Evolutionary conservation across 805 yeast genomes (phyloP).

Genomic region (Candida xiaguanensis): DNA sequence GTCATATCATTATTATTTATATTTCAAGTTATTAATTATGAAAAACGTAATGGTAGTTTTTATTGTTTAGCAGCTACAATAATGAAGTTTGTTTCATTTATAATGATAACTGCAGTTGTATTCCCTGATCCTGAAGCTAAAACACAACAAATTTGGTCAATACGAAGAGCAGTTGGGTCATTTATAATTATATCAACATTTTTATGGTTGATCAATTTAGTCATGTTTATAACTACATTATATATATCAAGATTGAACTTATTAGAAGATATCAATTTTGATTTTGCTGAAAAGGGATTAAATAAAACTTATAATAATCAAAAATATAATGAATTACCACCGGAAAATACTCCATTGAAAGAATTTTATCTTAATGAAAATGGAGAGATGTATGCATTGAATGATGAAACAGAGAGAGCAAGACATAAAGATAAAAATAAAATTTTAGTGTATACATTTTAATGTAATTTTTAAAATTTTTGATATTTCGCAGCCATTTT

Average conservation of each 20-base stretch:
- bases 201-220: constrained; percentile 34
- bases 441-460: constrained; percentile 28
- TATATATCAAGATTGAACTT: constrained; percentile 35
- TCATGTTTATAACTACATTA: constrained; percentile 35
- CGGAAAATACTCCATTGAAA: constrained; percentile 14
- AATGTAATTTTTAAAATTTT: neutral
- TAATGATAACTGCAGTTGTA: constrained; percentile 23
- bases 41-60: constrained; percentile 37
- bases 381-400: constrained; percentile 29
- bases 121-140: constrained; percentile 23
- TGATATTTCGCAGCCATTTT: constrained; percentile 5
- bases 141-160: constrained; percentile 19
- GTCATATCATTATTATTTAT: constrained; percentile 33
- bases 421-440: constrained; percentile 21
- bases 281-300: constrained; percentile 22
- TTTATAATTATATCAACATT: constrained; percentile 36
- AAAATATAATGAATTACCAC: constrained; percentile 10
- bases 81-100: constrained; percentile 33
- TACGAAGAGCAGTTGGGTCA: constrained; percentile 33
- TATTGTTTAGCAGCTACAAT: constrained; percentile 33
- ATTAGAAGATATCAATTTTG: constrained; percentile 30
- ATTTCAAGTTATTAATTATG: constrained; percentile 35
- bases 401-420: constrained; percentile 11
- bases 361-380: constrained; percentile 25
- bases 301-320: constrained; percentile 13